These are phyloP conservation scores for Herpotrichia juniperi DNA, from an alignment of 2,329 filamentous ascomycete species.

Conservation along the genomic window DNA sequence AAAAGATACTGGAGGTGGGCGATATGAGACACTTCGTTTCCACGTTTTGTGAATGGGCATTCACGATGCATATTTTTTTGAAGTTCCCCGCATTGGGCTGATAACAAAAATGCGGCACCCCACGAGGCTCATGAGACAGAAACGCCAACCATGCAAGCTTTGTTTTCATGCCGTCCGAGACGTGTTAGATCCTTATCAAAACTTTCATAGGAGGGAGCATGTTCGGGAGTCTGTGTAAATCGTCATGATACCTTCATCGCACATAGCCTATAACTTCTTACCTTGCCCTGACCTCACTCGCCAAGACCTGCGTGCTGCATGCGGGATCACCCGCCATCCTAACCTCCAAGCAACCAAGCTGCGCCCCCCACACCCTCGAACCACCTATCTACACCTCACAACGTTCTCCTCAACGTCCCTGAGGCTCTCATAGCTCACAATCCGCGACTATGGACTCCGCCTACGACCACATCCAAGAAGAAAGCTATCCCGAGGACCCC, in stretches of 20 bases:
- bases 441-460: conserved; percentile 79
- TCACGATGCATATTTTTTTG: background rate
- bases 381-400: too few relatives aligned
- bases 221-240: background rate
- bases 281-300: conserved; percentile 13
- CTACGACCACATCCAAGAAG: conserved; percentile 95
- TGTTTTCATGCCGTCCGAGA: background rate
- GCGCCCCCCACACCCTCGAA: conserved; percentile 3
- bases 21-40: background rate
- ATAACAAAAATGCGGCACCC: background rate
- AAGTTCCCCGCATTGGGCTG: background rate
- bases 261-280: background rate
- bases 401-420: background rate
- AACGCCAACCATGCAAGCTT: background rate
- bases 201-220: background rate
- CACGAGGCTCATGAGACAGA: background rate
- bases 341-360: conserved; percentile 16
- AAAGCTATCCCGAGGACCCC: conserved; percentile 62
- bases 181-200: background rate
- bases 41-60: background rate
- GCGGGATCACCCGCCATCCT: conserved; percentile 15
- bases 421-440: background rate
- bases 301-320: conserved; percentile 19
- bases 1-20: background rate
- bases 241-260: background rate